Base-by-base conservation (phyloP, 495 filamentous ascomycete genomes). In the Peziza echinospora region DNA sequence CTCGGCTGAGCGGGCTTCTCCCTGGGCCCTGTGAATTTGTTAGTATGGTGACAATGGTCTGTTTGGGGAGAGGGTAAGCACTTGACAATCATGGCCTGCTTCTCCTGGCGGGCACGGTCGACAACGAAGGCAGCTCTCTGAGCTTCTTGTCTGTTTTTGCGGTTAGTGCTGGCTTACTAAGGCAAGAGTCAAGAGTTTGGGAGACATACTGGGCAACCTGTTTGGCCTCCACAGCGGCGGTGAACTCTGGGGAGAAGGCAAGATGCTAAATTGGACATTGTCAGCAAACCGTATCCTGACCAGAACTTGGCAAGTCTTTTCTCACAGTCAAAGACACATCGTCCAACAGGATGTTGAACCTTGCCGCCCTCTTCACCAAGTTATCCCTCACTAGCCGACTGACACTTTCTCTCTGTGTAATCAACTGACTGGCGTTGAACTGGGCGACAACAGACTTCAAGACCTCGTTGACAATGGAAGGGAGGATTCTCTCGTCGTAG, bases 221-320 rank as follows among this genome's bases (percentile, higher is more conserved):
- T 70, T 97, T 97, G 52, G 89, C 87, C 69, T 96, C 89, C 50
- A 97, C 89, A 26, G 89, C 89, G 24, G 91, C 91, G 37, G 91
- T 96, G 69, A 97, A 97, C 65, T 96, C 89, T 53, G 89, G 89
- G 41, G 89, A 97, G 79, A 97, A 97, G 49, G 89, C 89, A 53
- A 97, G 76, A 61, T 97, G 89, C 85, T n/a, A n/a, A n/a, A n/a
- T n/a, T n/a, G n/a, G n/a, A n/a, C n/a, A n/a, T n/a, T n/a, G n/a
- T n/a, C 93, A 60, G 5, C 52, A 54, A 25, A 34, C 8, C 16
- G 9, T 8, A 49, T 37, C 34, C 25, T 43, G 28, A 41, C 16
- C 11, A 47, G 5, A 47, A 59, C 77, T 34, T 78, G 94, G n/a
- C n/a, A 89, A 51, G n/a, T n/a, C n/a, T n/a, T n/a, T n/a, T n/a